Conservation (phyloP, 352 stramenopile genomes). For the Phytopythium kandeliae region DNA sequence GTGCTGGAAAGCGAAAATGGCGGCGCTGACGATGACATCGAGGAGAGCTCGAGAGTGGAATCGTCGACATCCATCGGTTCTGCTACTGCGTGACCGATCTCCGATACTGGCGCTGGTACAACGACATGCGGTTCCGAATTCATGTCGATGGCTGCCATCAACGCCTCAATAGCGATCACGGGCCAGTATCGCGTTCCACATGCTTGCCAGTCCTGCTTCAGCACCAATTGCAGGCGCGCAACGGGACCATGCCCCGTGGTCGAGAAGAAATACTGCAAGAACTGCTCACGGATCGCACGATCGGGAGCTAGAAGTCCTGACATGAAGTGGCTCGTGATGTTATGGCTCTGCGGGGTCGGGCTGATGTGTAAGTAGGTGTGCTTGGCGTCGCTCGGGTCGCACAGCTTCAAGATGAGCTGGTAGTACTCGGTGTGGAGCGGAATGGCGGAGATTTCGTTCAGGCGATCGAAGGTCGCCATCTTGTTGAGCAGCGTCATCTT, state of each 20-base stretch:
- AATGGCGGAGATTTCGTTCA: slow-evolving; percentile 82
- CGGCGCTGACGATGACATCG: background rate
- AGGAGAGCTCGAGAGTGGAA: background rate
- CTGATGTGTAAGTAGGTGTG: slow-evolving; percentile 68
- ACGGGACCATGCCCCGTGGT: slow-evolving; percentile 32
- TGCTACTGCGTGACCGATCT: background rate
- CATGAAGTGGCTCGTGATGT: slow-evolving; percentile 75
- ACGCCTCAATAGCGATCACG: slow-evolving; percentile 67
- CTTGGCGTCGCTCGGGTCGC: slow-evolving; percentile 56
- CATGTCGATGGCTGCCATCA: slow-evolving; percentile 45
- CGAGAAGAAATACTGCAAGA: slow-evolving; percentile 66
- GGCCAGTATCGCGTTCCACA: slow-evolving; percentile 83
- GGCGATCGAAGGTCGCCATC: slow-evolving; percentile 79
- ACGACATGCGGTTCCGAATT: slow-evolving; percentile 11
- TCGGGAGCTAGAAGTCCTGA: slow-evolving; percentile 73
- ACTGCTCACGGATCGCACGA: slow-evolving; percentile 50
- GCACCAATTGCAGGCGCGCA: slow-evolving; percentile 51
- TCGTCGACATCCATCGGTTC: background rate
- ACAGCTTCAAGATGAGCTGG: slow-evolving; percentile 67
- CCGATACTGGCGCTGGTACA: background rate
- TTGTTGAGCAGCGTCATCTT: slow-evolving; percentile 85
- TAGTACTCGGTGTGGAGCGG: slow-evolving; percentile 83
- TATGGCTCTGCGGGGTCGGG: slow-evolving; percentile 51
- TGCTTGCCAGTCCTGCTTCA: slow-evolving; percentile 85
- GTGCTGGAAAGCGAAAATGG: background rate